Evolutionary conservation across 768 basidiomycete species (phyloP).

Genomic region (Xerocomellus chrysenteron): DNA sequence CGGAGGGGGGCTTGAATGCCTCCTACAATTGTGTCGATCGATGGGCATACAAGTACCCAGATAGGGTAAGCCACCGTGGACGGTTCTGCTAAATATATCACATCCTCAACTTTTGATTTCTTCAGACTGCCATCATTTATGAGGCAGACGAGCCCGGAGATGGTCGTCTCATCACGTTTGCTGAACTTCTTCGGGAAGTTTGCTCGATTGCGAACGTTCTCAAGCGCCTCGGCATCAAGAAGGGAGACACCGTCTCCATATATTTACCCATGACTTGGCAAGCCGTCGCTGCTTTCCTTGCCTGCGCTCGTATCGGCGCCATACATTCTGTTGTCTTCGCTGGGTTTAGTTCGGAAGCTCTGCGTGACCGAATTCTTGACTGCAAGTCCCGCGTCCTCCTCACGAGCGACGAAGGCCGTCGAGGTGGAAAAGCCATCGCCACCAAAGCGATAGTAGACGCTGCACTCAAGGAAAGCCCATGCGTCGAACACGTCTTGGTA

Average conservation of each 20-base stretch:
- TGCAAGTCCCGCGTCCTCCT: conserved; percentile 90
- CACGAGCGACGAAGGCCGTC: conserved; percentile 90
- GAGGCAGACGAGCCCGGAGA: conserved; percentile 94
- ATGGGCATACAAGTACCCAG: conserved; percentile 87
- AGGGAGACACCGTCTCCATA: conserved; percentile 92
- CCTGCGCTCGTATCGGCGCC: conserved; percentile 95
- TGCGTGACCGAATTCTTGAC: conserved; percentile 89
- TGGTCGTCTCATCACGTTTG: conserved; percentile 73
- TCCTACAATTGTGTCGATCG: conserved; percentile 98
- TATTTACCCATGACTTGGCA: conserved; percentile 97
- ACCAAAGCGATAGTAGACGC: conserved; percentile 93
- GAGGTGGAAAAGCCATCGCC: conserved; percentile 94
- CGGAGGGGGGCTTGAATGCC: conserved; percentile 88
- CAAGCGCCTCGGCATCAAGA: conserved; percentile 85
- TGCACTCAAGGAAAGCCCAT: conserved; percentile 80
- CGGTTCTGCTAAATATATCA: neutral
- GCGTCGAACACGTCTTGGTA: conserved; percentile 89
- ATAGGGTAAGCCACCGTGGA: conserved; percentile 54
- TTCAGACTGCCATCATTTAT: conserved; percentile 91
- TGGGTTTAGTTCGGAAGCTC: conserved; percentile 92
- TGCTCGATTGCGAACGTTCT: conserved; percentile 90
- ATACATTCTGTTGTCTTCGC: conserved; percentile 98
- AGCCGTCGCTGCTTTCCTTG: conserved; percentile 93
- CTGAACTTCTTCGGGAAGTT: conserved; percentile 87
- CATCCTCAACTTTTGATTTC: neutral